These are phyloP conservation scores for Rachicladosporium sp. DNA, from an alignment of 2,329 filamentous ascomycete genomes.

Conservation along the genomic window DNA sequence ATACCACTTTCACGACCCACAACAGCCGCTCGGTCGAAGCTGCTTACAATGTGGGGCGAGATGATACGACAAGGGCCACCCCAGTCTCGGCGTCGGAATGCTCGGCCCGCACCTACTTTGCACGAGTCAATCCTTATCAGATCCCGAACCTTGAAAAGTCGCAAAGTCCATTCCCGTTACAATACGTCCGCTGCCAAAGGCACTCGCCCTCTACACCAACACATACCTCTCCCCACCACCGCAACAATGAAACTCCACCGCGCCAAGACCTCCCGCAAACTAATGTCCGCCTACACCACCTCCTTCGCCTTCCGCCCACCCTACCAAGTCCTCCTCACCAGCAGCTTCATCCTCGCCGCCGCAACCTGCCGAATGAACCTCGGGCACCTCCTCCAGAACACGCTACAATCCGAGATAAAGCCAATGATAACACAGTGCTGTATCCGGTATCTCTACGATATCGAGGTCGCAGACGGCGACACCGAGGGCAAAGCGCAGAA, in stretches of 20 bases:
- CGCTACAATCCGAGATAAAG: slow-evolving; percentile 78
- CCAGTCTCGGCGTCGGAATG: no score
- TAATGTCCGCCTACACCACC: slow-evolving; percentile 84
- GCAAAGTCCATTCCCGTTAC: no score
- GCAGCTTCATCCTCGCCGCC: slow-evolving; percentile 71
- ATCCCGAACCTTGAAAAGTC: no score
- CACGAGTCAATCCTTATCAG: no score
- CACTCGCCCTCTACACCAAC: background rate
- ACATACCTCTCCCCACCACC: no score
- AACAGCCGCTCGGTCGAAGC: no score
- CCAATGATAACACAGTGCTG: slow-evolving; percentile 75
- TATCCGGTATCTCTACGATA: slow-evolving; percentile 63
- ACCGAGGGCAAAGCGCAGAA: slow-evolving; percentile 21
- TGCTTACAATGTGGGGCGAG: no score
- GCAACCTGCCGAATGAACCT: slow-evolving; percentile 82
- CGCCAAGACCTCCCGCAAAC: slow-evolving; percentile 68
- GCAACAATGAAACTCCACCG: slow-evolving; percentile 52
- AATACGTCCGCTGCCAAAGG: no score
- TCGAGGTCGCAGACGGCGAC: slow-evolving; percentile 9
- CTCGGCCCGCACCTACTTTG: no score
- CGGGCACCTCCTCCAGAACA: slow-evolving; percentile 61
- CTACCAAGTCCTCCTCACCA: slow-evolving; percentile 85
- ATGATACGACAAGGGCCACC: no score
- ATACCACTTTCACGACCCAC: no score
- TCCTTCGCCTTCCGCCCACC: slow-evolving; percentile 85